phyloP scores from a whole-genome alignment of 2,329 filamentous ascomycete genomes.

The Colletotrichum cereale region DNA sequence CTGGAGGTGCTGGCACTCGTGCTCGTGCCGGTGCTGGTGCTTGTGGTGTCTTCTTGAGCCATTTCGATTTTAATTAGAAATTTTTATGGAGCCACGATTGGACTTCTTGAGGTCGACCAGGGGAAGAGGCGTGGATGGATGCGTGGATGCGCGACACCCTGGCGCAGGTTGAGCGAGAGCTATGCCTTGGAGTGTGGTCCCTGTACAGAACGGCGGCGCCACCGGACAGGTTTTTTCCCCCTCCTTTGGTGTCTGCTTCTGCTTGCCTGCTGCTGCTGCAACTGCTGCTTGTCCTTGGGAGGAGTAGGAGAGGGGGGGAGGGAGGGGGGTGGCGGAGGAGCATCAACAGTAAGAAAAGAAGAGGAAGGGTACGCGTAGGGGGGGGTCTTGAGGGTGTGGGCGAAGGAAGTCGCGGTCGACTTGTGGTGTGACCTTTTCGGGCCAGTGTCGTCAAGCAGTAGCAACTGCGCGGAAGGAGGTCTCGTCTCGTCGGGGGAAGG shows the following conservation, averaged over 20 bases:
- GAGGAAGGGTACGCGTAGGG: conserved; percentile 39
- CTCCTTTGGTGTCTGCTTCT: conserved; percentile 9
- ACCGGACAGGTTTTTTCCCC: conserved; percentile 22
- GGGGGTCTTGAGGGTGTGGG: conserved; percentile 23
- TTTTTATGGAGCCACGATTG: conserved; percentile 55
- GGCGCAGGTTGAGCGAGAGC: conserved; percentile 27
- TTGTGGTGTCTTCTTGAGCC: conserved; percentile 48
- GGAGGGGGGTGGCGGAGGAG: conserved; percentile 37
- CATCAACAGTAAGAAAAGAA: conserved; percentile 29
- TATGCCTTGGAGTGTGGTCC: conserved; percentile 31
- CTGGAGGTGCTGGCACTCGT: conserved; percentile 36
- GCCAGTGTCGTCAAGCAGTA: conserved; percentile 28
- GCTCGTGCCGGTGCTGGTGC: conserved; percentile 39
- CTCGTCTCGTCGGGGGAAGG: conserved; percentile 32
- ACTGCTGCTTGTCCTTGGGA: conserved; percentile 23
- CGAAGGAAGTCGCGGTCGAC: conserved; percentile 30
- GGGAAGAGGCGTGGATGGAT: conserved; percentile 43
- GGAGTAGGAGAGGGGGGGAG: conserved; percentile 31
- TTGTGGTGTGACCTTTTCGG: conserved; percentile 21
- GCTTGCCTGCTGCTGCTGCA: conserved; percentile 22
- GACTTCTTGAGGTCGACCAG: conserved; percentile 47
- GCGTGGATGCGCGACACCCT: conserved; percentile 42
- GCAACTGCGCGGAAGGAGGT: conserved; percentile 23
- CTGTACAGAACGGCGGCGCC: conserved; percentile 33
- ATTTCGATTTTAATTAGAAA: conserved; percentile 56